phyloP scores from a whole-genome alignment of 176 grass and related monocot genomes.

The Olyra latifolia region DNA sequence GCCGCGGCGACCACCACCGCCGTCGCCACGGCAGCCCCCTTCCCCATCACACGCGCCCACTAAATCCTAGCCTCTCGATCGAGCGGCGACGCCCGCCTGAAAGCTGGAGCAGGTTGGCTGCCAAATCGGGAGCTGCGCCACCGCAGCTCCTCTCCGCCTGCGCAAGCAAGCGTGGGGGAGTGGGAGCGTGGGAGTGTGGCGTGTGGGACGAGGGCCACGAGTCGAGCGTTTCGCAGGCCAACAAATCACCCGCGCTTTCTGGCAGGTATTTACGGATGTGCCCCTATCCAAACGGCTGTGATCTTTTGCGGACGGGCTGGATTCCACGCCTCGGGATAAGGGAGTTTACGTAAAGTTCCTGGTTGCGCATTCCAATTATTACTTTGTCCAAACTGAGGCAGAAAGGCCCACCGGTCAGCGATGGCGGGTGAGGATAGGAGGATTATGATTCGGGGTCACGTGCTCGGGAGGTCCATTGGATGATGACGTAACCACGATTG shows the following conservation, averaged over 20 bases:
- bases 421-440: too few species aligned
- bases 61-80: slow-evolving; percentile 5
- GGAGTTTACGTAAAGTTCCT: too few species aligned
- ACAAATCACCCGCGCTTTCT: slow-evolving; percentile 11
- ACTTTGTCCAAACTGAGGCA: too few species aligned
- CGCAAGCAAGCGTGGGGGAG: slow-evolving; percentile 9
- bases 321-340: too few species aligned
- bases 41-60: slow-evolving; percentile 44
- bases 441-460: too few species aligned
- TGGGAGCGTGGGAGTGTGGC: not conserved
- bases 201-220: slow-evolving; percentile 31
- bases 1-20: slow-evolving; percentile 51
- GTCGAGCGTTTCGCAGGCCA: slow-evolving; percentile 7
- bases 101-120: not conserved
- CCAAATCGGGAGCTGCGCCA: too few species aligned
- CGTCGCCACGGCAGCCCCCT: slow-evolving; percentile 49
- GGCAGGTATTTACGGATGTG: not conserved
- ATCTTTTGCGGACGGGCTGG: not conserved
- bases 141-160: not conserved
- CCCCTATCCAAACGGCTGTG: not conserved
- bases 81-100: not conserved
- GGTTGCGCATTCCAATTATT: too few species aligned
- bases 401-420: too few species aligned
- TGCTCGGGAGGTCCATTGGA: too few species aligned
- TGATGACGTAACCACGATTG: too few species aligned